A percentile compares a stretch with the other conserved stretches of the same genome.
These are phyloP conservation scores for Cornus controversa DNA, from an alignment of 148 eudicot species.

Conservation along the genomic window DNA sequence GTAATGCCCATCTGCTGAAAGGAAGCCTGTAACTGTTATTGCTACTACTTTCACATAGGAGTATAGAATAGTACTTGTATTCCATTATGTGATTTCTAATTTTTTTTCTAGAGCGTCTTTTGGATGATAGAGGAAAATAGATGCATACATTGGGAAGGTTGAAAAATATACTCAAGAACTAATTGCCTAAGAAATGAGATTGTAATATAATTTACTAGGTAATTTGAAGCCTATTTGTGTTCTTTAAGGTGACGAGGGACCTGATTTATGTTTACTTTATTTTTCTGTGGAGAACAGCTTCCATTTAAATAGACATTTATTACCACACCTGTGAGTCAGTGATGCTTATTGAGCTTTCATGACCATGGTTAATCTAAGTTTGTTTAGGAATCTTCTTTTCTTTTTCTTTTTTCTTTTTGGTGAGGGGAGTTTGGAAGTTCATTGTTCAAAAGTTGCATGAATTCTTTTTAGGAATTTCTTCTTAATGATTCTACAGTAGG, in stretches of 20 bases:
- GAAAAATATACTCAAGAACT: not conserved
- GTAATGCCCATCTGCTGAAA: no score
- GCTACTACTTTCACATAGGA: no score
- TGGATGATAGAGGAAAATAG: not conserved
- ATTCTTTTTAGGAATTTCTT: not conserved
- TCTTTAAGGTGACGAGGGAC: no score
- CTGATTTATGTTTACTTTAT: no score
- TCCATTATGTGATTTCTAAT: not conserved
- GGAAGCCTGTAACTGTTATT: no score
- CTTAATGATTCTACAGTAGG: no score
- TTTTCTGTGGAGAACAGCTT: no score
- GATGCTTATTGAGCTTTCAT: not conserved
- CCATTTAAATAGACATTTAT: no score
- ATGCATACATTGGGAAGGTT: not conserved
- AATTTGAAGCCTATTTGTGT: no score
- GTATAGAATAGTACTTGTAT: not conserved
- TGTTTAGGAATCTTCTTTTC: not conserved
- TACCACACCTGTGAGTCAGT: not conserved
- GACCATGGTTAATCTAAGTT: not conserved
- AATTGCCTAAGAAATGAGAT: no score
- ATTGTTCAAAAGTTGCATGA: not conserved
- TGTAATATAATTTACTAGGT: no score
- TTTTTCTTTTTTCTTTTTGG: not conserved
- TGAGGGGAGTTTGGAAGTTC: not conserved
- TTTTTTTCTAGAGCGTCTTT: not conserved